Conservation (phyloP, 345 rosid genomes). For the Microthlaspi erraticum region DNA sequence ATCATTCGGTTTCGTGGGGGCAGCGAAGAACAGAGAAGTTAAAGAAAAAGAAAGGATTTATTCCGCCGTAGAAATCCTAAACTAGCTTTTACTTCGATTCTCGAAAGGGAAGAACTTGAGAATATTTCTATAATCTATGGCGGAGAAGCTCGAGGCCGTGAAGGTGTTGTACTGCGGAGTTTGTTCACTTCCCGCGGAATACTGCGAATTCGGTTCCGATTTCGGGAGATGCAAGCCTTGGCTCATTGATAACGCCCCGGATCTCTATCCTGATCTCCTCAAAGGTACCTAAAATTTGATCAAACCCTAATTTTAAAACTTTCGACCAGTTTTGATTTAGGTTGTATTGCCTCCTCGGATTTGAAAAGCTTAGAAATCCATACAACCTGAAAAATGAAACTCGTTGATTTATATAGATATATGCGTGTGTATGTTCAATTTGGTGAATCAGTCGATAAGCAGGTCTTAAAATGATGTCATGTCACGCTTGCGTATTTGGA, state of each 20-base stretch:
- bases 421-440: background rate
- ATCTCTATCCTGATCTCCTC: constrained; percentile 85
- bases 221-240: constrained; percentile 94
- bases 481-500: background rate
- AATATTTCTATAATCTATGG: constrained; percentile 50
- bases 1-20: constrained; percentile 7
- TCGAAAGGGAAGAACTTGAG: background rate
- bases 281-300: constrained; percentile 48
- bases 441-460: background rate
- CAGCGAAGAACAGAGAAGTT: constrained; percentile 3
- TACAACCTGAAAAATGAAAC: constrained; percentile 1
- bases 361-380: background rate
- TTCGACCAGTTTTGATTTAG: constrained; percentile 4
- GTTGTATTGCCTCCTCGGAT: background rate
- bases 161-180: constrained; percentile 73
- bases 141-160: constrained; percentile 75
- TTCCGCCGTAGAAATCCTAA: constrained; percentile 16
- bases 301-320: constrained; percentile 30
- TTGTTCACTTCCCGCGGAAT: constrained; percentile 89
- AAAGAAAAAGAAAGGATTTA: background rate
- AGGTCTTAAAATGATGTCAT: background rate
- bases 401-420: background rate
- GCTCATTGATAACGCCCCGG: constrained; percentile 80
- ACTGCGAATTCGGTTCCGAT: constrained; percentile 94
- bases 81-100: background rate